A percentile compares a stretch with the other conserved stretches of the same genome.
These are phyloP conservation scores for Amphicarpaea edgeworthii DNA, from an alignment of 306 rosid species.

Conservation along the genomic window DNA sequence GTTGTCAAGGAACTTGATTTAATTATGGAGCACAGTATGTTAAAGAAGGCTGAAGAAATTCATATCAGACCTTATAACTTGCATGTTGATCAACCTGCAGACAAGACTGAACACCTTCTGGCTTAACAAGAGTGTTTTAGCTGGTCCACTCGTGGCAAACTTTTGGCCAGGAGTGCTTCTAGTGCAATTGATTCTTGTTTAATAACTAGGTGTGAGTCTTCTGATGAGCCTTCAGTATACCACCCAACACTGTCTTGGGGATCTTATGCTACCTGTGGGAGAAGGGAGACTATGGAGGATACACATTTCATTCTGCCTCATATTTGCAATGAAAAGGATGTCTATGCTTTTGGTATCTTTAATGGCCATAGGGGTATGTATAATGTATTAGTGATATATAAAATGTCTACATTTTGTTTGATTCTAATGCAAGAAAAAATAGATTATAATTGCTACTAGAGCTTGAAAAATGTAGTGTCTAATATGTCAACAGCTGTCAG, in stretches of 20 bases:
- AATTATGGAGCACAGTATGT: conserved; percentile 57
- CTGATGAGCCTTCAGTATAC: conserved; percentile 55
- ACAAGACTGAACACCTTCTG: conserved; percentile 44
- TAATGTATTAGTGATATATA: conserved; percentile 28
- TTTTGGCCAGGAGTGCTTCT: conserved; percentile 53
- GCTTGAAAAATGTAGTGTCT: too few relatives aligned
- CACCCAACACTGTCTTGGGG: conserved; percentile 84
- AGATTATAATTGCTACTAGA: neutral
- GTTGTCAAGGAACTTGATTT: conserved; percentile 72
- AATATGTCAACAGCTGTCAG: too few relatives aligned
- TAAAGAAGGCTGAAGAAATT: conserved; percentile 53
- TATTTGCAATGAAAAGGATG: conserved; percentile 62
- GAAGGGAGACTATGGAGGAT: conserved; percentile 97
- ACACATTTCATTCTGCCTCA: conserved; percentile 81
- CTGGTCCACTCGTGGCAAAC: conserved; percentile 81
- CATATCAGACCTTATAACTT: conserved; percentile 42
- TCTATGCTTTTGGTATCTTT: conserved; percentile 84
- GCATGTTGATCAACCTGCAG: conserved; percentile 46
- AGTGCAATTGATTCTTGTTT: conserved; percentile 49
- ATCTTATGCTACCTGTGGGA: conserved; percentile 90
- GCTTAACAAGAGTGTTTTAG: conserved; percentile 66
- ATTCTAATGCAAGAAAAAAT: conserved; percentile 1
- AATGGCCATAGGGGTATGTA: conserved; percentile 92
- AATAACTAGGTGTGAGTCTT: conserved; percentile 55
- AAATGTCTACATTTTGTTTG: conserved; percentile 22